A percentile compares a stretch with the other conserved stretches of the same genome.
Conservation (phyloP, 139 green algal species). For the Coelastrella sp. region DNA sequence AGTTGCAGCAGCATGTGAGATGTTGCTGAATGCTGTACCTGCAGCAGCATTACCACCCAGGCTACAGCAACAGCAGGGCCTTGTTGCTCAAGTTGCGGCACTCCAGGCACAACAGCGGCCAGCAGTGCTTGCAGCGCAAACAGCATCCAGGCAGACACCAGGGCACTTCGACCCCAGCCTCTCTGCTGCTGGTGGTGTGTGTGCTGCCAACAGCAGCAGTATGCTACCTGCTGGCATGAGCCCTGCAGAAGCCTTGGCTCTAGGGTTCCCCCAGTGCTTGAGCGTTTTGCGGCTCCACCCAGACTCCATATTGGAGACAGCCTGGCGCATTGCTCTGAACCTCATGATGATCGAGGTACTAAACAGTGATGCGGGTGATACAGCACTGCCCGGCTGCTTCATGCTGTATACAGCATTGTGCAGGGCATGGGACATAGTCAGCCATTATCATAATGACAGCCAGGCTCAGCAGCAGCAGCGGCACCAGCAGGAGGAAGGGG, state of each 20-base stretch:
- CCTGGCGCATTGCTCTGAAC: conserved; percentile 32
- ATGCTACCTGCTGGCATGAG: background rate
- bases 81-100: background rate
- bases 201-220: too few relatives aligned
- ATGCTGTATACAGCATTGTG: conserved; percentile 28
- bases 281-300: background rate
- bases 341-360: conserved; percentile 20
- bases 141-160: conserved; percentile 4
- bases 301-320: background rate
- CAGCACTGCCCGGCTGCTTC: conserved; percentile 4
- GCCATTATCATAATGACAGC: background rate
- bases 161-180: too few relatives aligned
- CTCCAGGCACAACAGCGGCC: background rate
- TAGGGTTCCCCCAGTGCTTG: conserved; percentile 13
- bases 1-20: background rate
- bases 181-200: too few relatives aligned
- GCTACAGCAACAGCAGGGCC: background rate
- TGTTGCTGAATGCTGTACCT: conserved; percentile 24
- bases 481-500: too few relatives aligned
- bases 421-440: conserved; percentile 11
- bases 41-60: background rate
- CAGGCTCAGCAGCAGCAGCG: conserved; percentile 3
- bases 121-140: conserved; percentile 11
- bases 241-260: conserved; percentile 4
- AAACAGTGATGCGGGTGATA: background rate